Percentiles rank a stretch among this genome's conserved stretches.
Conservation (phyloP, 2,329 filamentous ascomycete species). For the Pleoardoris graminearum region DNA sequence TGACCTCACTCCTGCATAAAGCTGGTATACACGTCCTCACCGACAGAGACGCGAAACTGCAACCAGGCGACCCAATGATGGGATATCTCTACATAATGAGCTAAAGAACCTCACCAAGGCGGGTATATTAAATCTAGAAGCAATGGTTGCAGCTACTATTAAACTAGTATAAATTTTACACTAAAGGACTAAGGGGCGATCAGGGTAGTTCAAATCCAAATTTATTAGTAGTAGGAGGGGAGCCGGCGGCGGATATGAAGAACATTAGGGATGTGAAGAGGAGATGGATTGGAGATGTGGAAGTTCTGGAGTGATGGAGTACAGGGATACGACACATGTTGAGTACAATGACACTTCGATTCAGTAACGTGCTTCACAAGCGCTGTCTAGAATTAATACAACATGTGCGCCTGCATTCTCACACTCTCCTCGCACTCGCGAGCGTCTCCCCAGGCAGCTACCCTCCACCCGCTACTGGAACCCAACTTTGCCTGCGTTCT, state of each 20-base stretch:
- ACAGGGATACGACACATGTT: no score
- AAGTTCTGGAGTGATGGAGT: not conserved
- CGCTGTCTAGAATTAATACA: no score
- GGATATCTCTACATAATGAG: slow-evolving; percentile 27
- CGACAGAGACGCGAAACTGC: slow-evolving; percentile 32
- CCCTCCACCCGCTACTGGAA: no score
- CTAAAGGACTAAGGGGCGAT: slow-evolving; percentile 33
- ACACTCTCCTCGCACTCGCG: no score
- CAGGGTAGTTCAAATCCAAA: slow-evolving; percentile 5
- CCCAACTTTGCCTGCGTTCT: no score
- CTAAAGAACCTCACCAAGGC: slow-evolving; percentile 22
- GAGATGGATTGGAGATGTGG: slow-evolving; percentile 6
- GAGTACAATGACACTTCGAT: no score
- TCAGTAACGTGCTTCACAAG: not conserved
- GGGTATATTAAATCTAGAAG: slow-evolving; percentile 29
- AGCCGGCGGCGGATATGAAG: slow-evolving; percentile 7
- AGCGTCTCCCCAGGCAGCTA: no score
- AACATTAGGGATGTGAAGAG: slow-evolving; percentile 7
- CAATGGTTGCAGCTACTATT: slow-evolving; percentile 27
- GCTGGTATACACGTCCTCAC: slow-evolving; percentile 33
- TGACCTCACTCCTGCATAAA: slow-evolving; percentile 16
- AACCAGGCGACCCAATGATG: slow-evolving; percentile 24
- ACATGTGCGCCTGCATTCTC: no score
- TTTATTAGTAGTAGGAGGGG: slow-evolving; percentile 5
- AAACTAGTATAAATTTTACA: slow-evolving; percentile 27